phyloP scores from a whole-genome alignment of 2,329 filamentous ascomycete species.

The Onygenales sp. region DNA sequence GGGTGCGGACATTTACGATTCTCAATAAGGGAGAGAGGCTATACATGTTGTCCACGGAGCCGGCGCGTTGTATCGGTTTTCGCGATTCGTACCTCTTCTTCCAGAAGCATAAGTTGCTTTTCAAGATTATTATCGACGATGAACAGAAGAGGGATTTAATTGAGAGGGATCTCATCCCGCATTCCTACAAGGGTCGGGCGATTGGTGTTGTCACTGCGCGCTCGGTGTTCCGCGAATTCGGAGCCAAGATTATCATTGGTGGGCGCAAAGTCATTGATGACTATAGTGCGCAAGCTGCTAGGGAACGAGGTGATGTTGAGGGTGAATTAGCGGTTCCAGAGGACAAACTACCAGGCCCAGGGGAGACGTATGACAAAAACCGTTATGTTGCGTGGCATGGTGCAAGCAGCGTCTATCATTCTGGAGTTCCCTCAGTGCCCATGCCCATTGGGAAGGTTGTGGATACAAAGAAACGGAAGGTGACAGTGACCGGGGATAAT shows the following conservation, averaged over 20 bases:
- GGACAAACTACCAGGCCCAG: slow-evolving; percentile 64
- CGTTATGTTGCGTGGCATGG: slow-evolving; percentile 99
- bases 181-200: slow-evolving; percentile 95
- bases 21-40: slow-evolving; percentile 71
- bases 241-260: slow-evolving; percentile 85
- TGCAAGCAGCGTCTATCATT: slow-evolving; percentile 91
- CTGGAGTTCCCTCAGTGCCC: slow-evolving; percentile 66
- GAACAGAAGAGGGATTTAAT: slow-evolving; percentile 97
- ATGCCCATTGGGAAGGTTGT: slow-evolving; percentile 61
- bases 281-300: slow-evolving; percentile 69
- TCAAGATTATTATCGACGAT: slow-evolving; percentile 97
- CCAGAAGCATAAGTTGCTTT: slow-evolving; percentile 90
- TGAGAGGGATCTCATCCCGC: slow-evolving; percentile 86
- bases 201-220: slow-evolving; percentile 95
- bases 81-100: slow-evolving; percentile 98
- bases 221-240: slow-evolving; percentile 95
- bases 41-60: slow-evolving; percentile 98
- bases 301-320: slow-evolving; percentile 69
- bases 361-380: slow-evolving; percentile 94
- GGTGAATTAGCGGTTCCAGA: slow-evolving; percentile 87
- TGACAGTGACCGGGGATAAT: slow-evolving; percentile 84
- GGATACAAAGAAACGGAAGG: slow-evolving; percentile 72
- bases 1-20: slow-evolving; percentile 91
- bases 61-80: slow-evolving; percentile 92
- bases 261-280: slow-evolving; percentile 81